Base-by-base conservation (phyloP, 2,329 filamentous ascomycete species). In the Alternaria alternata region DNA sequence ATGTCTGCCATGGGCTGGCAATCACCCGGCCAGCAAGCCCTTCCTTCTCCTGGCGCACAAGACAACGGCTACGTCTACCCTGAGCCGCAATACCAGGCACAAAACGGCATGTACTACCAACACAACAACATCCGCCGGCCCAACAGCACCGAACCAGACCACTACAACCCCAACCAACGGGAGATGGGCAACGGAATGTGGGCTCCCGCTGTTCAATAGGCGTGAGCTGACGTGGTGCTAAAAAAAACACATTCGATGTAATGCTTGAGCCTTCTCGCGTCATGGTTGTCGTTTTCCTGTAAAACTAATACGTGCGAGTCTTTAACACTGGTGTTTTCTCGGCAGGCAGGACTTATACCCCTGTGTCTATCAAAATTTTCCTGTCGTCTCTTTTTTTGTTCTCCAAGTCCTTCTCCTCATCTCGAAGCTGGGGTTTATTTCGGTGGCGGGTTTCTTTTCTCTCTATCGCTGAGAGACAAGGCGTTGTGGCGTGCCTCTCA, bases 1-100 rank as follows among this genome's bases (percentile, higher is more conserved):
- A 92, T 97, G 88, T 81, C 82, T 63, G 88, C 86, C 62, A 86
- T 92, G 63, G 91, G 92, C 55, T 97, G 94, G 94, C 91, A 93
- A 67, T 96, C 93, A 5, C 93, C 93, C 4, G 88, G 89, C 2
- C 91, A 94, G 67, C 87, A 88, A 65, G 86, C 86, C 32, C 88
- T 93, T 66, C 88, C 90, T 9, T 90, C 91, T 8, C 91, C 93
- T 44, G 87, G 85, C 44, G 88, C 86, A 51, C 84, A 84, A 64
- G 94, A 93, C 65, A 75, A 70, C 44, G 88, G 91, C 63, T 97
- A 96, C 74, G 88, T 90, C 7, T 96, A 97, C 68, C 91, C 92
- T 0, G 93, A 96, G 69, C 87, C 88, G 5, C 83, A 82, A 26
- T 90, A 89, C 62, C 85, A 87, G 51, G 84, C 85, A 39, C 83